These are phyloP conservation scores for Clitoria ternatea DNA, from an alignment of 306 rosid genomes.

Conservation along the genomic window DNA sequence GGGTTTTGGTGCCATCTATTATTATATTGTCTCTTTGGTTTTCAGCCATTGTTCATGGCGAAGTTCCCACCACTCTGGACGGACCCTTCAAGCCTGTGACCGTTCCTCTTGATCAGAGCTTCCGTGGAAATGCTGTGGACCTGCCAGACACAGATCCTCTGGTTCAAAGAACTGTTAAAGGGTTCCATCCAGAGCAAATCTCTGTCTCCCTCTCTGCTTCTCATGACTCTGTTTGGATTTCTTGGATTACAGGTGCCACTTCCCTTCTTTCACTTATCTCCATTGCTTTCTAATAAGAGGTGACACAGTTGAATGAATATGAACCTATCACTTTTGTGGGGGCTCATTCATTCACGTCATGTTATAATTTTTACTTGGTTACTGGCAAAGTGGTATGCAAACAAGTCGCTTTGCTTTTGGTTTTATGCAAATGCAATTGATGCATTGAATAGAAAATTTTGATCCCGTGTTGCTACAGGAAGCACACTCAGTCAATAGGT, in stretches of 20 bases:
- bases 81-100: slow-evolving; percentile 93
- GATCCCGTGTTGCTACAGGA: neutral
- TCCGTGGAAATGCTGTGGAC: slow-evolving; percentile 70
- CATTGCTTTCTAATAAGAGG: neutral
- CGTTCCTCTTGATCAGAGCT: slow-evolving; percentile 56
- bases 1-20: neutral
- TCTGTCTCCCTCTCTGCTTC: slow-evolving; percentile 70
- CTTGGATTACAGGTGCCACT: slow-evolving; percentile 78
- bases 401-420: neutral
- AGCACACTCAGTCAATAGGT: neutral
- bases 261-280: neutral
- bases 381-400: neutral
- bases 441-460: neutral
- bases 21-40: slow-evolving; percentile 22
- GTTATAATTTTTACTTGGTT: neutral
- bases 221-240: slow-evolving; percentile 66
- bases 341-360: slow-evolving; percentile 2
- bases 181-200: slow-evolving; percentile 71
- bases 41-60: slow-evolving; percentile 26
- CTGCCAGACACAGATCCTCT: slow-evolving; percentile 67
- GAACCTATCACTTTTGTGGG: neutral
- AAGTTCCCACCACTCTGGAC: slow-evolving; percentile 56
- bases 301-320: neutral
- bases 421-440: neutral
- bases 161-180: slow-evolving; percentile 50